Percentiles rank a stretch among this genome's conserved stretches.
These are phyloP conservation scores for Talaromyces sp. DNA, from an alignment of 2,329 filamentous ascomycete genomes.

Conservation along the genomic window DNA sequence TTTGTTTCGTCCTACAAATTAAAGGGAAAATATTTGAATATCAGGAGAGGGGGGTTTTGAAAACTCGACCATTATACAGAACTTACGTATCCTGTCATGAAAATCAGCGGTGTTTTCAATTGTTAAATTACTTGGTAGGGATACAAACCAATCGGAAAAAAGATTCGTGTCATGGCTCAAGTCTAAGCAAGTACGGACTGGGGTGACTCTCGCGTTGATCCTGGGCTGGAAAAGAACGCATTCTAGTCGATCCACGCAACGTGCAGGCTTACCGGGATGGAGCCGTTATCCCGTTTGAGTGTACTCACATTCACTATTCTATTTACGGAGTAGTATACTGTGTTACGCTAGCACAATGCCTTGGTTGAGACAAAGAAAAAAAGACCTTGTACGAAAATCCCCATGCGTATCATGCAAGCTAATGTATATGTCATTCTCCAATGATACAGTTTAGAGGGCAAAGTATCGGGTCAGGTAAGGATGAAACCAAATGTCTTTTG, in stretches of 20 bases:
- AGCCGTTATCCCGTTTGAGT: conserved; percentile 4
- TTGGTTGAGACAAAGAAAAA: conserved; percentile 8
- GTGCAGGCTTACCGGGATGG: conserved; percentile 1
- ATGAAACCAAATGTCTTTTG: conserved; percentile 1
- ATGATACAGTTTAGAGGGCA: conserved; percentile 1
- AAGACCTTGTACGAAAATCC: conserved; percentile 2
- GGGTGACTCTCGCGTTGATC: conserved; percentile 1
- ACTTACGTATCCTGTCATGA: conserved; percentile 12
- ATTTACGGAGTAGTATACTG: too few relatives aligned
- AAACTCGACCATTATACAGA: conserved; percentile 10
- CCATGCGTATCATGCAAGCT: conserved; percentile 3
- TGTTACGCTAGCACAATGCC: not conserved
- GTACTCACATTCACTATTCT: not conserved
- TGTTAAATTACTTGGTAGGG: conserved; percentile 8
- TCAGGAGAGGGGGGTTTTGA: not conserved
- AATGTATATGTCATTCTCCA: not conserved
- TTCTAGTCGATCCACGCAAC: not conserved
- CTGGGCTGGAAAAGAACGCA: not conserved
- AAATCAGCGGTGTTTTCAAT: conserved; percentile 8
- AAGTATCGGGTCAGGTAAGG: conserved; percentile 1
- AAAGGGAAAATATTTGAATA: conserved; percentile 7
- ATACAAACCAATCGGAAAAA: conserved; percentile 10
- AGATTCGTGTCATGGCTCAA: not conserved
- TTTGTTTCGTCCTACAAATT: not conserved
- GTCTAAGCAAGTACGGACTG: not conserved